These are phyloP conservation scores for Leccinum uliginosum DNA, from an alignment of 768 basidiomycete species.

Conservation along the genomic window DNA sequence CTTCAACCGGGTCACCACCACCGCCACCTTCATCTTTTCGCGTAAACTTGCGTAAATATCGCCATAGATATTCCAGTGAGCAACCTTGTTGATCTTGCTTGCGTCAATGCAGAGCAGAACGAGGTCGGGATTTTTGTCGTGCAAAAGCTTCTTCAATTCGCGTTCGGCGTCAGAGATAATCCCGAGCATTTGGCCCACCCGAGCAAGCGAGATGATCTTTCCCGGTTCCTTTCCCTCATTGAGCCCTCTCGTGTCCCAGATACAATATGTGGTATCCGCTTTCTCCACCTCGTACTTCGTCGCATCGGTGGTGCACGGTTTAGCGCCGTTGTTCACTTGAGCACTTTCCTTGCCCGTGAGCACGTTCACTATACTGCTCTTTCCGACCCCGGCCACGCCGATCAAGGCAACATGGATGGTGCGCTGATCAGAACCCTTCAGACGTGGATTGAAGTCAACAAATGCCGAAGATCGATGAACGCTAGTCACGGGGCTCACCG, in stretches of 20 bases:
- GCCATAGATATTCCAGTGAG: slow-evolving; percentile 20
- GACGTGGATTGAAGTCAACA: not conserved
- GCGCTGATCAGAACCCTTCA: slow-evolving; percentile 1
- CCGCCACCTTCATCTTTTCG: slow-evolving; percentile 9
- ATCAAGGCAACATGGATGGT: slow-evolving; percentile 18
- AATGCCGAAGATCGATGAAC: not conserved
- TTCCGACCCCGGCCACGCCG: slow-evolving; percentile 23
- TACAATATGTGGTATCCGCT: slow-evolving; percentile 5
- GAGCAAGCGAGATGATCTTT: not conserved
- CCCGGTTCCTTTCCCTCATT: slow-evolving; percentile 15
- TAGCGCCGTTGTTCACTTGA: slow-evolving; percentile 13
- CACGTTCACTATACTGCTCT: slow-evolving; percentile 26
- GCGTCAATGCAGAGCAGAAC: slow-evolving; percentile 21
- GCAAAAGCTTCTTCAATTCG: slow-evolving; percentile 16
- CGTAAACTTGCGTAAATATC: slow-evolving; percentile 17
- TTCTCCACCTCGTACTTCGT: slow-evolving; percentile 6
- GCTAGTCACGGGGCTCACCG: slow-evolving; percentile 9
- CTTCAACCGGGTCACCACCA: slow-evolving; percentile 16
- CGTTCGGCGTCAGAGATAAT: slow-evolving; percentile 10
- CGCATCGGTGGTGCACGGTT: slow-evolving; percentile 16
- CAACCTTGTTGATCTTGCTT: slow-evolving; percentile 13
- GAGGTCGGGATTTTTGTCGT: slow-evolving; percentile 10
- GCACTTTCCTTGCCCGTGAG: slow-evolving; percentile 15
- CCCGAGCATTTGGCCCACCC: not conserved
- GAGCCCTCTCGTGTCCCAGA: slow-evolving; percentile 27